Evolutionary conservation across 2,329 filamentous ascomycete species (phyloP).

Genomic region (Talaromyces sp.): DNA sequence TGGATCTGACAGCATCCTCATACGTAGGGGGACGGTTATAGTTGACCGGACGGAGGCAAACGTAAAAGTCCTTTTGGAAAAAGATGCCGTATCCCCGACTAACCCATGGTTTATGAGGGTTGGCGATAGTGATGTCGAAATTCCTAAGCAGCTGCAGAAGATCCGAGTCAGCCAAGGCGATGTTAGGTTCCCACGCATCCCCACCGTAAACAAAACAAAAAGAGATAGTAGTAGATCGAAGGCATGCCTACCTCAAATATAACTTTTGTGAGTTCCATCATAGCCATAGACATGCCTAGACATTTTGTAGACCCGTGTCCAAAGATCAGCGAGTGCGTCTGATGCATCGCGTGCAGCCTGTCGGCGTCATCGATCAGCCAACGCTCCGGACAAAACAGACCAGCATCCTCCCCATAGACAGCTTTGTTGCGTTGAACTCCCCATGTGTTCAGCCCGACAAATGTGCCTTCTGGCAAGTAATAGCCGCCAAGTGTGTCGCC

Average conservation of each 20-base stretch:
- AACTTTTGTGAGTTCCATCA: constrained; percentile 48
- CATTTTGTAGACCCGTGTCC: constrained; percentile 44
- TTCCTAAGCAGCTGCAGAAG: constrained; percentile 1
- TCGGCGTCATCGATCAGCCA: constrained; percentile 40
- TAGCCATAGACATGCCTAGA: constrained; percentile 45
- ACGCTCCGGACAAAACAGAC: constrained; percentile 43
- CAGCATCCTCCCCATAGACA: constrained; percentile 37
- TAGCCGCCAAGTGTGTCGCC: constrained; percentile 35
- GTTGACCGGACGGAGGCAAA: not conserved
- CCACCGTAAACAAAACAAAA: not conserved
- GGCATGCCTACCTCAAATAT: constrained; percentile 40
- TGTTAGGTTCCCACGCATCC: not conserved
- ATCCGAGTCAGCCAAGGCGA: not conserved
- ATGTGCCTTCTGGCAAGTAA: constrained; percentile 44
- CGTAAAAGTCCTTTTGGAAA: constrained; percentile 6
- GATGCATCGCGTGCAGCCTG: constrained; percentile 33
- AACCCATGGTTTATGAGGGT: constrained; percentile 4
- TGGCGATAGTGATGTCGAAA: constrained; percentile 1
- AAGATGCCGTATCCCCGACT: constrained; percentile 4
- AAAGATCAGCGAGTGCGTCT: constrained; percentile 42
- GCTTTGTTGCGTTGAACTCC: constrained; percentile 34
- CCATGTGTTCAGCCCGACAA: constrained; percentile 41
- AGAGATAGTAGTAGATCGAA: not conserved
- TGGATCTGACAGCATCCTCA: not conserved
- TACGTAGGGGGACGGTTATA: not conserved